Percentiles rank a stretch among this genome's conserved stretches.
Conservation (phyloP, 768 basidiomycete genomes). For the Boletus rex-veris region DNA sequence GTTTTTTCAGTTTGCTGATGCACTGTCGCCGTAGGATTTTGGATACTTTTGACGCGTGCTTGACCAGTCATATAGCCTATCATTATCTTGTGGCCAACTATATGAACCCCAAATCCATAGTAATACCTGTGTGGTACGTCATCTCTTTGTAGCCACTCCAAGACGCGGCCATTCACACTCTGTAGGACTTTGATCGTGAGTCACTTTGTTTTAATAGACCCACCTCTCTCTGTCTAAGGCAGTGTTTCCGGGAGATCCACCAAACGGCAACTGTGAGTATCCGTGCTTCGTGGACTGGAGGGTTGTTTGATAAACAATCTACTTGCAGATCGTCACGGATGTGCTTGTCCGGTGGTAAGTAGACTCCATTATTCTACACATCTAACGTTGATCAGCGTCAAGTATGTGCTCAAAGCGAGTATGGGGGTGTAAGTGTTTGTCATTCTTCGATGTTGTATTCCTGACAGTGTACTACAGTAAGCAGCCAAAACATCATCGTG, state of each 20-base stretch:
- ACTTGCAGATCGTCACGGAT: slow-evolving; percentile 43
- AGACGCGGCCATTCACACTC: background rate
- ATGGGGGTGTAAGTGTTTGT: slow-evolving; percentile 42
- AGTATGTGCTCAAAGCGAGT: slow-evolving; percentile 51
- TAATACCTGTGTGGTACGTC: slow-evolving; percentile 44
- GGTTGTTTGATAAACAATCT: background rate
- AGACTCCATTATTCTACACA: background rate
- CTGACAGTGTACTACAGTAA: slow-evolving; percentile 34
- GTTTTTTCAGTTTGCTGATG: background rate
- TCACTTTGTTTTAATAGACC: background rate
- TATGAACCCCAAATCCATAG: slow-evolving; percentile 43
- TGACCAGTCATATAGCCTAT: slow-evolving; percentile 56
- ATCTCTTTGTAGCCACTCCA: too few species aligned
- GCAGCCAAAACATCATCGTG: slow-evolving; percentile 41
- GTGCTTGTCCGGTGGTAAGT: slow-evolving; percentile 44
- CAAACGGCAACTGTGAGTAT: slow-evolving; percentile 49
- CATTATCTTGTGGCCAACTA: slow-evolving; percentile 57
- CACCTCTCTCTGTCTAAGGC: background rate
- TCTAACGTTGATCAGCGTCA: background rate
- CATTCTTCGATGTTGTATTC: background rate
- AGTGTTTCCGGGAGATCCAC: slow-evolving; percentile 40
- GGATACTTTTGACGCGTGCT: slow-evolving; percentile 53
- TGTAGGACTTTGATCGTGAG: slow-evolving; percentile 52
- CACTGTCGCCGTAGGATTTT: slow-evolving; percentile 31
- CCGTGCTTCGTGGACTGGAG: background rate